Evolutionary conservation across 139 green algal genomes (phyloP), one percentile per base, ranked within the genome.

Genomic region (Mesotaenium endlicherianum): DNA sequence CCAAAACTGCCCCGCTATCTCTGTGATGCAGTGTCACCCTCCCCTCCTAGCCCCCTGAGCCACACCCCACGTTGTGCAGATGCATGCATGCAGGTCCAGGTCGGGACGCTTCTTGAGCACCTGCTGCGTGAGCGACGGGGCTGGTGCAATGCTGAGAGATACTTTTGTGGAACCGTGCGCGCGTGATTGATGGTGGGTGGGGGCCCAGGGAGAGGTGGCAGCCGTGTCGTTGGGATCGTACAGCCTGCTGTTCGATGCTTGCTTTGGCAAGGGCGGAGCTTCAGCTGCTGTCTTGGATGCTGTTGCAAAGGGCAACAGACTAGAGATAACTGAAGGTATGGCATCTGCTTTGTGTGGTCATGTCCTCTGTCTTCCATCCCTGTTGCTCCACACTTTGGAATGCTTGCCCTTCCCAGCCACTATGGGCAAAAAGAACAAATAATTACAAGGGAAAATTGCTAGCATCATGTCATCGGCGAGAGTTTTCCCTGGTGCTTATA

Each of bases 191-290:
- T 6, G n/a, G 26, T 6, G 38, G 67, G 36, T 6, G 36, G 57
- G 57, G 34, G 57, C 34, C 3, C 6, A 8, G 17, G 42, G 42
- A 3, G 42, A 71, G 5, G 34, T 42, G 31, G 40, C 3, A 38
- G 58, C 57, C 17, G 50, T 44, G 20, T 36, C 1, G 16, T 31
- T 75, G 3, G 49, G 5, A 30, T 75, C 75, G 39, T 82, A 50
- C 75, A 82, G 57, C 2, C 20, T 82, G 26, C 39, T 74, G 0
- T 82, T 82, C 26, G 59, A 82, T 47, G 75, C 75, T 20, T 82
- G 75, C 59, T 82, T 82, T 45, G 75, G 75, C 6, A 4, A 5
- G 34, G 50, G 80, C n/a, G 75, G 75, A 0, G 75, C 53, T 1
- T 50, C 80, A 26, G 75, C 58, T 8, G 2, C 50, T n/a, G 3